Conservation (phyloP, 352 stramenopile genomes). For the Globisporangium iwayamae region DNA sequence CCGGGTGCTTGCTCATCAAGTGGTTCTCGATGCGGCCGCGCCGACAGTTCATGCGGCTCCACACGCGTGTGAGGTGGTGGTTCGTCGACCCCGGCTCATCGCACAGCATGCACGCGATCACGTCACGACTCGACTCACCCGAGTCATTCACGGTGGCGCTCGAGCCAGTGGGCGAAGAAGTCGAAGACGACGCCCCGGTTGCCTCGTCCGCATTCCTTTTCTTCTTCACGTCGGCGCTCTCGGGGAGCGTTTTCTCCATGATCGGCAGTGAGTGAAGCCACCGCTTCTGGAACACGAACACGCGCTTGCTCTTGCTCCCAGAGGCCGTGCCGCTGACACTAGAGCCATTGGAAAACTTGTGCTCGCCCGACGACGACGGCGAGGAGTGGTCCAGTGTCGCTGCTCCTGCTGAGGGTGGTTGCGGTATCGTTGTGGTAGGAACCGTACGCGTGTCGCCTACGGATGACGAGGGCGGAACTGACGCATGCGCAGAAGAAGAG, state of each 20-base stretch:
- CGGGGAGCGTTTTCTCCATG: slow-evolving; percentile 57
- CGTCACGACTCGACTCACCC: slow-evolving; percentile 31
- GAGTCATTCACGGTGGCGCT: slow-evolving; percentile 5
- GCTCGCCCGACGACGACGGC: background rate
- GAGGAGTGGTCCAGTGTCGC: background rate
- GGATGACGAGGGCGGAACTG: background rate
- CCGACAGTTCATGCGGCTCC: slow-evolving; percentile 69
- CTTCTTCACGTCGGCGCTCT: slow-evolving; percentile 28
- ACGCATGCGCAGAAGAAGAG: background rate
- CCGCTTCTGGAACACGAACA: slow-evolving; percentile 81
- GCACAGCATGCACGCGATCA: slow-evolving; percentile 79
- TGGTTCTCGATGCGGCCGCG: slow-evolving; percentile 79
- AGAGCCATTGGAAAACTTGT: slow-evolving; percentile 5
- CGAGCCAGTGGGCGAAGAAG: background rate
- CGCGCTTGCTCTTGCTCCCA: slow-evolving; percentile 45
- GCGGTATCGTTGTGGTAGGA: background rate
- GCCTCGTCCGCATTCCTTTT: slow-evolving; percentile 10
- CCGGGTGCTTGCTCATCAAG: slow-evolving; percentile 72
- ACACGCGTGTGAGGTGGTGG: slow-evolving; percentile 63
- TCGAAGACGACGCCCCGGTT: background rate
- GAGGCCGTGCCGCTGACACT: background rate
- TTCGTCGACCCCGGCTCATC: slow-evolving; percentile 55
- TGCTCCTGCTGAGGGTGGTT: background rate
- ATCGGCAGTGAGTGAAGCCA: slow-evolving; percentile 80
- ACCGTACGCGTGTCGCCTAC: background rate